Evolutionary conservation across 345 rosid genomes (phyloP).

Genomic region (Heritiera littoralis): DNA sequence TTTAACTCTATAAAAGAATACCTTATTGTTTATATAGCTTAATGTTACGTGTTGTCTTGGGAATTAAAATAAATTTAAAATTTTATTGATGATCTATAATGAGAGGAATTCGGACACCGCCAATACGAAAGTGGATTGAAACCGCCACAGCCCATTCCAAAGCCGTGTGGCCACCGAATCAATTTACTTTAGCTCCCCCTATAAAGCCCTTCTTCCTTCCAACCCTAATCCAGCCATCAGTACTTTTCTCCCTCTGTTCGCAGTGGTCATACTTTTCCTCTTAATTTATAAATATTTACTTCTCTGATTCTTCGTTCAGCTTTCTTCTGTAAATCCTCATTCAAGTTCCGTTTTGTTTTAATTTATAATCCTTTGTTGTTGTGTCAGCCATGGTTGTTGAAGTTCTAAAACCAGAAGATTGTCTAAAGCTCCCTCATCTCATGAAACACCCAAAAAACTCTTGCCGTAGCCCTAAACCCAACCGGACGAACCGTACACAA

Average conservation of each 20-base stretch:
- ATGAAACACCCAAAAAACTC: constrained; percentile 34
- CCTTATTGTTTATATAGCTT: too few relatives aligned
- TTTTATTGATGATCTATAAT: too few relatives aligned
- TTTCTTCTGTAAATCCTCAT: neutral
- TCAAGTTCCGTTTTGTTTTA: too few relatives aligned
- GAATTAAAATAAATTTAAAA: too few relatives aligned
- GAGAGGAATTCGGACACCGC: neutral
- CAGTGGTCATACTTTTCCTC: neutral
- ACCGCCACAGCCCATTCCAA: neutral
- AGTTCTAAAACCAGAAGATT: constrained; percentile 57
- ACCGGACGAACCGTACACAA: constrained; percentile 32
- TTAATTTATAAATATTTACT: too few relatives aligned
- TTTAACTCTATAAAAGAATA: too few relatives aligned
- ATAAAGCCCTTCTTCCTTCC: neutral
- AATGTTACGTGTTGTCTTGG: too few relatives aligned
- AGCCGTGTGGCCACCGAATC: too few relatives aligned
- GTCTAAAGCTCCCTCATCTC: constrained; percentile 36
- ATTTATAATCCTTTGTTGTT: too few relatives aligned
- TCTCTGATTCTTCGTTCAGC: neutral
- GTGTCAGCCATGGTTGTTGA: constrained; percentile 60
- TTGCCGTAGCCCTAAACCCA: constrained; percentile 25
- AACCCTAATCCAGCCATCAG: neutral
- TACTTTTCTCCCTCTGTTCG: too few relatives aligned
- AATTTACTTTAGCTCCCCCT: neutral
- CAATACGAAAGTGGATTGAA: neutral